Evolutionary conservation across 1,284 basidiomycete genomes (phyloP).

Genomic region (Heterobasidion annosum): DNA sequence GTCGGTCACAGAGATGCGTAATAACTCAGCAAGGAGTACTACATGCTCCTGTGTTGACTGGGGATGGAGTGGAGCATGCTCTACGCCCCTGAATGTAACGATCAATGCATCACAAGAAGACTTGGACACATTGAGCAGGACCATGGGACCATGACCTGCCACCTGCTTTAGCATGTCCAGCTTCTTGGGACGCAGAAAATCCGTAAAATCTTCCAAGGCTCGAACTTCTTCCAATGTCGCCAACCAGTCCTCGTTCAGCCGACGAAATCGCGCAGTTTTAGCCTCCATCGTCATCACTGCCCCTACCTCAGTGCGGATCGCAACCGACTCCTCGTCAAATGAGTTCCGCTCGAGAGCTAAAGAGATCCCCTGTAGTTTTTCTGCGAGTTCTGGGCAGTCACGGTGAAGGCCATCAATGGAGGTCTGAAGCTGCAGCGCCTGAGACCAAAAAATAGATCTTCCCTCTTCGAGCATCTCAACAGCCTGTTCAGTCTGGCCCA

Average conservation of each 20-base stretch:
- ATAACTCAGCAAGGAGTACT: not conserved
- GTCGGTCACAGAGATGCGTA: not conserved
- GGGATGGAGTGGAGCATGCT: not conserved
- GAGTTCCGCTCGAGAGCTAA: not conserved
- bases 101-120: conserved; percentile 1
- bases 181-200: conserved; percentile 5
- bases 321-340: not conserved
- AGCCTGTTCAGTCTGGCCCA: not conserved
- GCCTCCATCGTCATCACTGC: not conserved
- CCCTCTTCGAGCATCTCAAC: not conserved
- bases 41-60: not conserved
- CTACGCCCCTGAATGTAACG: not conserved
- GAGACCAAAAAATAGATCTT: not conserved
- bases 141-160: conserved; percentile 3
- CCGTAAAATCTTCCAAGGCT: conserved; percentile 1
- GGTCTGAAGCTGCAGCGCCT: not conserved
- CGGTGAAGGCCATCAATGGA: not conserved
- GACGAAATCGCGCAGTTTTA: not conserved
- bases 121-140: conserved; percentile 2
- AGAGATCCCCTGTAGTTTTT: not conserved
- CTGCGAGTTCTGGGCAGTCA: not conserved
- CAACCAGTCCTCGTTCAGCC: not conserved
- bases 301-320: not conserved
- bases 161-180: not conserved
- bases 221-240: conserved; percentile 1